Evolutionary conservation across 371 early-diverging fungal species (phyloP), one percentile per base, ranked within the genome.

Genomic region (Mucor circinelloides): DNA sequence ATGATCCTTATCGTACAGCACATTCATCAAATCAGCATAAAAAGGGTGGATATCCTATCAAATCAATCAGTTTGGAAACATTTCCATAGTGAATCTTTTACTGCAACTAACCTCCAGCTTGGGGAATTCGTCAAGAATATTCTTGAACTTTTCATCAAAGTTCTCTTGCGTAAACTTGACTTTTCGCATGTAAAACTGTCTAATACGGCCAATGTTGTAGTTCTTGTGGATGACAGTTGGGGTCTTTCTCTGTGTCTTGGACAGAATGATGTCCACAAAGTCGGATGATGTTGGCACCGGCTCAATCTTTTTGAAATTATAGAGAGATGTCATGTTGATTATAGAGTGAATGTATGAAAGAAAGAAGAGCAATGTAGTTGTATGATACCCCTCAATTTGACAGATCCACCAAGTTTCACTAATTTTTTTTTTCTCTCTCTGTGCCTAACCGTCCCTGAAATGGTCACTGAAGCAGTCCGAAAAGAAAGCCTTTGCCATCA

Each of bases 11-110:
- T 99, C 99, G 87, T 99, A 99, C 57, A 99, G 89, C 23, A 99
- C 99, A 85, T 99, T 99, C 95, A 99, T 99, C 73, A 99, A 84
- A 83, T 99, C 99, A n/a, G 99, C 90, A 79, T 99, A 99, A 87
- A 99, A 99, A 19, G 99, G 99, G 80, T 99, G 99, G 70, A 99
- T 96, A 78, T 99, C 99, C 91, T 94, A 83, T 0, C 44, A 40
- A 8, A 28, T 12, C 23, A 1, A 50, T 50, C 12, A 50, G 36
- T 13, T 13, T 13, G 1, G 13, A 1, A 1, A 36, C 13, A 10
- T 8, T 9, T 34, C 9, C 8, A 6, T 9, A 48, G 25, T 9
- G 10, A 10, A 12, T n/a, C 17, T n/a, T 0, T 9, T 0, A n/a
- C 8, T 0, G 19, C 27, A 21, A 73, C 87, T 75, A 82, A 94